These are phyloP conservation scores for Choanephora cucurbitarum DNA, from an alignment of 371 early-diverging fungal genomes.

Conservation along the genomic window DNA sequence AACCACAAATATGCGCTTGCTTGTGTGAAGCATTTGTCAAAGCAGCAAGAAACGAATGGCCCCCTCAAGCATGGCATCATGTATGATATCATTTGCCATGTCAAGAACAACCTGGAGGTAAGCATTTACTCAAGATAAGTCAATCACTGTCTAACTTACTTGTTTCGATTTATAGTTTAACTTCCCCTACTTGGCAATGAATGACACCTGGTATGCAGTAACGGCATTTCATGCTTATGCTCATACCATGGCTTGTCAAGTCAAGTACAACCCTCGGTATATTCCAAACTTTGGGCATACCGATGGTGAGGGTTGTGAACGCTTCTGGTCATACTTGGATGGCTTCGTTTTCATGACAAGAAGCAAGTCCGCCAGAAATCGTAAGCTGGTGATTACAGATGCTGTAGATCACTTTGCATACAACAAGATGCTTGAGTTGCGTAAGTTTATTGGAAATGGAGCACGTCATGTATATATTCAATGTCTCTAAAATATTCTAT, in stretches of 20 bases:
- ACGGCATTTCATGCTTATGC: conserved; percentile 13
- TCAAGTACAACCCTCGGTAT: conserved; percentile 10
- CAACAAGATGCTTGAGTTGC: not conserved
- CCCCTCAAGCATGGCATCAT: too few relatives aligned
- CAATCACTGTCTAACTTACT: too few relatives aligned
- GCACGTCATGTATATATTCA: too few relatives aligned
- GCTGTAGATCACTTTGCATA: not conserved
- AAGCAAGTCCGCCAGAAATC: conserved; percentile 1
- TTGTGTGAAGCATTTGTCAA: too few relatives aligned
- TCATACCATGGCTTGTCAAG: conserved; percentile 11
- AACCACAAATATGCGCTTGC: too few relatives aligned
- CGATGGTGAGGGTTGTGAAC: conserved; percentile 10
- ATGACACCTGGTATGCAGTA: conserved; percentile 2
- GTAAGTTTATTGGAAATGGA: too few relatives aligned
- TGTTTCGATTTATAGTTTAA: not conserved
- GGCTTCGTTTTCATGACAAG: not conserved
- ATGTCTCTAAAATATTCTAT: too few relatives aligned
- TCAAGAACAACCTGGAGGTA: too few relatives aligned
- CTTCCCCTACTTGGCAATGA: not conserved
- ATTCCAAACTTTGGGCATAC: conserved; percentile 6
- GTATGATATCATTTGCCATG: too few relatives aligned
- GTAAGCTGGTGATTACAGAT: not conserved
- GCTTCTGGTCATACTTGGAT: conserved; percentile 9
- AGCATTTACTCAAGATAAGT: too few relatives aligned
- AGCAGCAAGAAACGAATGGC: too few relatives aligned